Conservation (phyloP, 768 basidiomycete species). For the Ramaria sp. region DNA sequence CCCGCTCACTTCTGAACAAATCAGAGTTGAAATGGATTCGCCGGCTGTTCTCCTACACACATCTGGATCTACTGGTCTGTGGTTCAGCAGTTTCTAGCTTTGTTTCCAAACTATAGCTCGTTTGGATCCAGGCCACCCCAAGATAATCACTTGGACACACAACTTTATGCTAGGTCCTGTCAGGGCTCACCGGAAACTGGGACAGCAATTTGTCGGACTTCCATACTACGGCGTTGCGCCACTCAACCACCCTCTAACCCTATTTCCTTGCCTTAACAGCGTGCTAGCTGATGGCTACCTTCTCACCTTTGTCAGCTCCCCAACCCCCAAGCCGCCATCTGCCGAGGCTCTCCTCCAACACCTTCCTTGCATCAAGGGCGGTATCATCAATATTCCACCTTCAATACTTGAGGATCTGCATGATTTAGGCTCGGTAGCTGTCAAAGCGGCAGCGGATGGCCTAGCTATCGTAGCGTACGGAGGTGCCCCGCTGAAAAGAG, state of each 20-base stretch:
- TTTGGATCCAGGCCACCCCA: too few relatives aligned
- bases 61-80: too few relatives aligned
- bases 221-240: background rate
- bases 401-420: too few relatives aligned
- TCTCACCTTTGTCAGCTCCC: background rate
- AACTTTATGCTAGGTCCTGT: background rate
- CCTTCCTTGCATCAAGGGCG: background rate
- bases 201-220: background rate
- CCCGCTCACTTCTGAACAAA: background rate
- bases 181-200: background rate
- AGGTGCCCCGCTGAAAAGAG: too few relatives aligned
- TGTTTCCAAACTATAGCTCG: too few relatives aligned
- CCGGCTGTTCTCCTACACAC: too few relatives aligned
- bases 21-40: background rate
- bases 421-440: background rate
- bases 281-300: background rate
- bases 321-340: background rate
- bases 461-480: conserved; percentile 9
- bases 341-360: background rate
- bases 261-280: background rate
- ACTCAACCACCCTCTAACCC: background rate
- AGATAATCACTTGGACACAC: too few relatives aligned
- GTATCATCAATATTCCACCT: too few relatives aligned
- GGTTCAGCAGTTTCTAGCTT: too few relatives aligned
- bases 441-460: background rate